Conservation (phyloP, 345 rosid genomes). For the Combretum micranthum region DNA sequence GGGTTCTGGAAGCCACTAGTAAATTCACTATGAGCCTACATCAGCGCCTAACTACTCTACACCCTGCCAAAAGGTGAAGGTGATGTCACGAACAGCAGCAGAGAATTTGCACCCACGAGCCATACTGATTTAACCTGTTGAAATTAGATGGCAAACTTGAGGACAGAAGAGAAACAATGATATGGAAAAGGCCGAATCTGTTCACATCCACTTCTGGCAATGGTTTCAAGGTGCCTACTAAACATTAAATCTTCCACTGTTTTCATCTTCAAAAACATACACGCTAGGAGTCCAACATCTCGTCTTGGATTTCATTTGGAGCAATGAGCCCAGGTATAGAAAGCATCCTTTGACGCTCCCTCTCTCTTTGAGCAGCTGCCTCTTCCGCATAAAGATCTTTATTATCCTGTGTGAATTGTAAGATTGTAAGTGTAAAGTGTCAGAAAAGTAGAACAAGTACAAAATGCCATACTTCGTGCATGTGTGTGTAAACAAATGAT, state of each 20-base stretch:
- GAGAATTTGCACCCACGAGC: constrained; percentile 8
- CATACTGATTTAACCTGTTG: constrained; percentile 16
- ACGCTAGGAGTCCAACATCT: constrained; percentile 68
- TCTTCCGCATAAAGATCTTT: constrained; percentile 78
- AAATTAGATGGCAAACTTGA: constrained; percentile 6
- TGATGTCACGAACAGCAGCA: constrained; percentile 16
- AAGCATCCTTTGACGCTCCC: constrained; percentile 69
- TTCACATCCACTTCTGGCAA: constrained; percentile 16
- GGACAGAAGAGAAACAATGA: constrained; percentile 13
- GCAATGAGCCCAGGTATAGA: constrained; percentile 72
- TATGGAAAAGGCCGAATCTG: constrained; percentile 18
- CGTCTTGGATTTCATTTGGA: constrained; percentile 71
- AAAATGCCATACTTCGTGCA: background rate
- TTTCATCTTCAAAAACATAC: constrained; percentile 16
- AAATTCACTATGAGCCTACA: constrained; percentile 22
- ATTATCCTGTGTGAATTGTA: constrained; percentile 44
- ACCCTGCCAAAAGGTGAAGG: constrained; percentile 19
- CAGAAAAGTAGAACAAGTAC: background rate
- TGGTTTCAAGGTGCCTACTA: constrained; percentile 12
- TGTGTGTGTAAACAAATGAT: background rate
- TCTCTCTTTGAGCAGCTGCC: constrained; percentile 67
- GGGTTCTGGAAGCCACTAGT: too few relatives aligned
- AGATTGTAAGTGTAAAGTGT: background rate
- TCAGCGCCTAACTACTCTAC: constrained; percentile 48
- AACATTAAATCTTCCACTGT: constrained; percentile 11